phyloP scores from a whole-genome alignment of 2,329 filamentous ascomycete genomes.

The Cercospora janseana region DNA sequence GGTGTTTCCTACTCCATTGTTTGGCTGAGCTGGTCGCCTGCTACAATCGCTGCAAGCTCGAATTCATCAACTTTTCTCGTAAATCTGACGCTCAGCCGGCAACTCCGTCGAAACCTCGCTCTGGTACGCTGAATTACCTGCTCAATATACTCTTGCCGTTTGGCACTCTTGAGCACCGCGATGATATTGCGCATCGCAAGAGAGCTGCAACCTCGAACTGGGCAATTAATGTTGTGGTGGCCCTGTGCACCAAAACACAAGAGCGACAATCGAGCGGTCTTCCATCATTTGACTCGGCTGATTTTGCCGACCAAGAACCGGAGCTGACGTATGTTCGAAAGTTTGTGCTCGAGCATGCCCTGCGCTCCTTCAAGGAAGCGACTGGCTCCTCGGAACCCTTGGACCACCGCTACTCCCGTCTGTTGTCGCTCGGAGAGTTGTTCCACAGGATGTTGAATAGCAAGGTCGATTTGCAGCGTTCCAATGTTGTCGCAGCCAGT shows the following conservation, averaged over 20 bases:
- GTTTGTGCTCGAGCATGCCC: constrained; percentile 88
- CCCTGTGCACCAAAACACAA: constrained; percentile 81
- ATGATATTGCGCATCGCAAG: constrained; percentile 78
- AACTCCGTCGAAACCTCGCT: constrained; percentile 91
- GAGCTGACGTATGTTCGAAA: constrained; percentile 89
- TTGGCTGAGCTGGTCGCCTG: constrained; percentile 85
- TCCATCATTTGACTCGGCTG: constrained; percentile 23
- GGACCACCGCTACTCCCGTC: constrained; percentile 80
- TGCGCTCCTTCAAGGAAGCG: constrained; percentile 89
- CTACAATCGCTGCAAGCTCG: constrained; percentile 92
- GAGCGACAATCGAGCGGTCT: constrained; percentile 59
- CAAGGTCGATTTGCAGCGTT: constrained; percentile 57
- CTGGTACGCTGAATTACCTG: constrained; percentile 89
- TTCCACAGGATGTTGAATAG: constrained; percentile 90
- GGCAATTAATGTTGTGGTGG: constrained; percentile 81
- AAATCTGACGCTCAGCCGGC: constrained; percentile 78
- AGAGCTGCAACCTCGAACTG: constrained; percentile 78
- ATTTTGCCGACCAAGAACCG: constrained; percentile 68
- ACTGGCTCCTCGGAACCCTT: constrained; percentile 73
- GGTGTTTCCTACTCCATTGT: constrained; percentile 91
- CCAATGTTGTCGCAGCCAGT: constrained; percentile 37
- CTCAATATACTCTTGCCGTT: constrained; percentile 73
- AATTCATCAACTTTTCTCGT: constrained; percentile 98
- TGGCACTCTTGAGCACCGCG: constrained; percentile 66
- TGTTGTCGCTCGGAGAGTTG: constrained; percentile 83